Evolutionary conservation across 2,329 filamentous ascomycete species (phyloP).

Genomic region (Fusarium luffae): DNA sequence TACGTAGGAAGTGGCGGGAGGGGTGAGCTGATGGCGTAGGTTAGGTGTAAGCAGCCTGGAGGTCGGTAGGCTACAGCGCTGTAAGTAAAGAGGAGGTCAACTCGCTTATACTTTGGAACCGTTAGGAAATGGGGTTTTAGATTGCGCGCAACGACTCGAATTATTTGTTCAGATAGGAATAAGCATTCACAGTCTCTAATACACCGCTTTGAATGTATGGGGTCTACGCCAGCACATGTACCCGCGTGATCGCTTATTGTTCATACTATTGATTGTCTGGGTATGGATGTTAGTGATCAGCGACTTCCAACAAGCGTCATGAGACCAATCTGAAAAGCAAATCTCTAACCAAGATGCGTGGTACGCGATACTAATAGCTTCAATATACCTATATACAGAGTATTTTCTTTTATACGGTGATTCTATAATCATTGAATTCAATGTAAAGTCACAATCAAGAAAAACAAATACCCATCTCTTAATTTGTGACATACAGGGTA

Average conservation of each 20-base stretch:
- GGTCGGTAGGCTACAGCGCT: slow-evolving; percentile 21
- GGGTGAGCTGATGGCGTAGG: slow-evolving; percentile 18
- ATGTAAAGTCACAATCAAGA: neutral
- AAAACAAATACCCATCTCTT: neutral
- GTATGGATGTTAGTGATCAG: neutral
- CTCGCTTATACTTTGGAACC: neutral
- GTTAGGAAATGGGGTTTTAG: neutral
- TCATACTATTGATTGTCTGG: neutral
- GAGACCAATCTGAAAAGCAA: neutral
- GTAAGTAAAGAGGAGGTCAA: neutral
- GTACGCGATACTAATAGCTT: neutral
- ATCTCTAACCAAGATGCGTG: neutral
- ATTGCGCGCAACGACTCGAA: neutral
- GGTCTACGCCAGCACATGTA: neutral
- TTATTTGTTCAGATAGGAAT: neutral
- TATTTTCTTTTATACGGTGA: neutral
- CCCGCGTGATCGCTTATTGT: neutral
- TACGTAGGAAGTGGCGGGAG: slow-evolving; percentile 8
- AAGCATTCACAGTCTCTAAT: neutral
- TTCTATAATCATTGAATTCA: neutral
- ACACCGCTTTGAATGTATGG: neutral
- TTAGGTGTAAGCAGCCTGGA: slow-evolving; percentile 16
- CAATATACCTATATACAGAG: neutral
- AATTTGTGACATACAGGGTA: neutral
- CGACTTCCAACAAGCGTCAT: neutral